Evolutionary conservation across 2,329 filamentous ascomycete genomes (phyloP).

Genomic region (Penicillium sp.): DNA sequence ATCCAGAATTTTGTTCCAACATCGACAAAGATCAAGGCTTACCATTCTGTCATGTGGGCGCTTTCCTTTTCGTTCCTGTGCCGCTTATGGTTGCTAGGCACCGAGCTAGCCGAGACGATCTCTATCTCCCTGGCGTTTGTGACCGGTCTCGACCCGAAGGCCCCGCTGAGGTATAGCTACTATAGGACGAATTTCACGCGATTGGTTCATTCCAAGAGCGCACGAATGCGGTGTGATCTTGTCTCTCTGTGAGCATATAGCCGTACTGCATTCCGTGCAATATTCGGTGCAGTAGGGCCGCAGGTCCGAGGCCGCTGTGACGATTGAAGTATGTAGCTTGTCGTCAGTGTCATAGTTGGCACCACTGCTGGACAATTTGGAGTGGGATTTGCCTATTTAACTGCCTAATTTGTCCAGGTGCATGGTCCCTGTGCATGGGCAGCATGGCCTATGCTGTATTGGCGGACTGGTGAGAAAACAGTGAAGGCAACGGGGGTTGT

Average conservation of each 20-base stretch:
- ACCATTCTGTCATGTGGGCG: no score
- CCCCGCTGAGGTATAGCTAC: background rate
- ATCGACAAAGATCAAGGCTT: background rate
- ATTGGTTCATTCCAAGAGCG: background rate
- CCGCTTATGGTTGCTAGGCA: background rate
- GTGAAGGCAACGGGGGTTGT: background rate
- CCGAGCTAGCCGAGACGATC: constrained; percentile 8
- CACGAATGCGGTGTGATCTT: background rate
- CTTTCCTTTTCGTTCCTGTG: background rate
- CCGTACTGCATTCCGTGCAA: background rate
- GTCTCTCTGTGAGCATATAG: background rate
- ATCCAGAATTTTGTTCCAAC: background rate
- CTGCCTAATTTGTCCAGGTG: background rate
- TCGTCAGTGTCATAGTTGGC: background rate
- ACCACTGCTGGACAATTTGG: background rate
- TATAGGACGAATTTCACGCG: background rate
- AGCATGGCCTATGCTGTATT: background rate
- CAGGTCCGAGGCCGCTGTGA: background rate
- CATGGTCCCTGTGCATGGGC: background rate
- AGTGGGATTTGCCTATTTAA: no score
- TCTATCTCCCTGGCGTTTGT: background rate
- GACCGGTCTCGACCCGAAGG: constrained; percentile 3
- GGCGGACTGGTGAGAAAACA: background rate
- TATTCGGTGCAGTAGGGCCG: background rate
- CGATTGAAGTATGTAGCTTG: background rate